Conservation (phyloP, 768 basidiomycete species). For the Phylloporus rhodoxanthus region DNA sequence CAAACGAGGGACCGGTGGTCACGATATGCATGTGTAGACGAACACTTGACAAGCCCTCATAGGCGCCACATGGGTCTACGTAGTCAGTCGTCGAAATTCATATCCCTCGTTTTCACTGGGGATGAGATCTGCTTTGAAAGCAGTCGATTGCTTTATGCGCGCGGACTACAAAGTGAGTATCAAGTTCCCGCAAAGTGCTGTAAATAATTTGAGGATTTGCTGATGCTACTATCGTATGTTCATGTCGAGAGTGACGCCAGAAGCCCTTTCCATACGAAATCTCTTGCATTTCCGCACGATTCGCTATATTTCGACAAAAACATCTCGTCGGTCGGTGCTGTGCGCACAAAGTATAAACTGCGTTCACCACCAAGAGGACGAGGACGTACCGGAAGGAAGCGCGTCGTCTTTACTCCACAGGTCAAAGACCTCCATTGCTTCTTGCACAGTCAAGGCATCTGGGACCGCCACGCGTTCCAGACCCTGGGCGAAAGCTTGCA, state of each 20-base stretch:
- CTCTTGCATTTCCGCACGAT: slow-evolving; percentile 70
- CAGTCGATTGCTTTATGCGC: too few species aligned
- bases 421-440: slow-evolving; percentile 73
- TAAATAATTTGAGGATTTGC: too few species aligned
- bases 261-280: slow-evolving; percentile 69
- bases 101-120: too few species aligned
- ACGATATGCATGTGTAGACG: too few species aligned
- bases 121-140: too few species aligned
- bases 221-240: slow-evolving; percentile 2
- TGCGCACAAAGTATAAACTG: background rate
- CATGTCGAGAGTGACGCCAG: slow-evolving; percentile 30
- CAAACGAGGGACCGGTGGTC: too few species aligned
- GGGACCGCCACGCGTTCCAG: slow-evolving; percentile 49
- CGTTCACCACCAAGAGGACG: background rate
- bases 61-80: too few species aligned
- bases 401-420: slow-evolving; percentile 64
- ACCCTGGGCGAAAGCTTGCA: slow-evolving; percentile 52
- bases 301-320: slow-evolving; percentile 78
- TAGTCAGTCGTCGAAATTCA: too few species aligned
- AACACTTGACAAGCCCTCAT: too few species aligned
- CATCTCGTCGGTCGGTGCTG: slow-evolving; percentile 54
- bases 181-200: too few species aligned
- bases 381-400: slow-evolving; percentile 42
- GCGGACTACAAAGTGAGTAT: too few species aligned
- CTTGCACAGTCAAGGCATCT: slow-evolving; percentile 51